A percentile compares a stretch with the other conserved stretches of the same genome.
These are phyloP conservation scores for Cryptosporidium xiaoi DNA, from an alignment of 169 alveolate species.

Conservation along the genomic window DNA sequence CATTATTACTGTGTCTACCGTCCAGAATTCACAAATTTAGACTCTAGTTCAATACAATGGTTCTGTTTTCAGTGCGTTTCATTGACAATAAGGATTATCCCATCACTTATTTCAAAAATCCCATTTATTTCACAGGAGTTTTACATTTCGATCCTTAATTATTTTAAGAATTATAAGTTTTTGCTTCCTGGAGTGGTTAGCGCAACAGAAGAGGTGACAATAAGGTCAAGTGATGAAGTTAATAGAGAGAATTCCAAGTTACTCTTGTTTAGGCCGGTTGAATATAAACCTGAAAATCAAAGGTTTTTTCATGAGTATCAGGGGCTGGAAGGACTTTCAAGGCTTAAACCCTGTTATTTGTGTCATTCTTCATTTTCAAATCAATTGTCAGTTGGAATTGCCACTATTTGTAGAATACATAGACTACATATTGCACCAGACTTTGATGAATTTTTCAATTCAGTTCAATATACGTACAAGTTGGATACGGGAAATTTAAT, in stretches of 20 bases:
- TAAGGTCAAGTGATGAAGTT: slow-evolving; percentile 59
- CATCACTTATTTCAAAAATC: slow-evolving; percentile 6
- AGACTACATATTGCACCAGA: slow-evolving; percentile 70
- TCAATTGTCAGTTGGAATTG: slow-evolving; percentile 30
- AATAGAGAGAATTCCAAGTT: slow-evolving; percentile 3
- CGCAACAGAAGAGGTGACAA: slow-evolving; percentile 9
- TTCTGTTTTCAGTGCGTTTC: slow-evolving; percentile 60
- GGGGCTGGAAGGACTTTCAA: slow-evolving; percentile 56
- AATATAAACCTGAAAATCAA: slow-evolving; percentile 1
- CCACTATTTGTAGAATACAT: slow-evolving; percentile 60
- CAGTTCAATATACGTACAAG: slow-evolving; percentile 33
- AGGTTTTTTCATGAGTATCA: slow-evolving; percentile 33
- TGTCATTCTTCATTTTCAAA: slow-evolving; percentile 37
- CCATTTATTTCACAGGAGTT: slow-evolving; percentile 13
- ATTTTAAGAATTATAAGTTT: not conserved
- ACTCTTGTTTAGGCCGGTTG: slow-evolving; percentile 43
- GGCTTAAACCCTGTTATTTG: slow-evolving; percentile 68
- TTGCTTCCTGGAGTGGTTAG: slow-evolving; percentile 47
- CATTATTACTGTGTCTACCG: slow-evolving; percentile 77
- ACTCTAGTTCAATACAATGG: slow-evolving; percentile 25
- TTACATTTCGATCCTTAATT: slow-evolving; percentile 2
- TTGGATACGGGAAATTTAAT: not conserved
- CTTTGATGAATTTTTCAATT: slow-evolving; percentile 56
- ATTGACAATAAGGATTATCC: slow-evolving; percentile 44
- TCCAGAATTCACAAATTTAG: slow-evolving; percentile 49